Base-by-base conservation (phyloP, 2,329 filamentous ascomycete species). In the Tolypocladium tropicale region DNA sequence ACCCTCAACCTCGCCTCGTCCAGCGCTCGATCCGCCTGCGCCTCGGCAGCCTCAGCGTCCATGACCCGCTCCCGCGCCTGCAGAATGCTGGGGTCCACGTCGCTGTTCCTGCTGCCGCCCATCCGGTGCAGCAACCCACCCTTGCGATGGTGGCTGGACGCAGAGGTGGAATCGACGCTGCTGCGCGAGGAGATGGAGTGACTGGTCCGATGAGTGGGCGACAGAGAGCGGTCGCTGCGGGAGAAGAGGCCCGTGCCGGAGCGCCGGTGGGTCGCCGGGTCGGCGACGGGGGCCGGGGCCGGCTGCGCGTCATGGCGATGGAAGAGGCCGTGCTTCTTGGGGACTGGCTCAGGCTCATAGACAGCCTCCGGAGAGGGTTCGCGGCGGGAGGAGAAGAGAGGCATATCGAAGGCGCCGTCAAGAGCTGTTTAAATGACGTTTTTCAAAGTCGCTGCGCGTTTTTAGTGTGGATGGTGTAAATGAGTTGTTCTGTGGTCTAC, bases 1-100 rank as follows among this genome's bases (percentile, higher is more conserved):
- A 87, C 85, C 2, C 80, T 79, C 55, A 75, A 64, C 54, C 80
- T 75, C 0, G 85, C 84, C 10, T 80, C 76, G 11, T 78, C 74
- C 16, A 88, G 69, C 0, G 85, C 86, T 2, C 79, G 75, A 62
- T 88, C 85, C 0, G 85, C 86, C 21, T 88, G 83, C 7, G 74
- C 70, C 71, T 89, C 85, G 0, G 84, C 83, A 0, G 72, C 66
- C 71, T 89, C 85, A 32, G 86, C 86, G 50, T 72, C 70, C 61
- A 83, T 73, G 23, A 89, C 79, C 36, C 80, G 78, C 69, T 88
- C 80, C 4, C 81, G 75, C 0, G 85, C 85, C 25, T 78, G 74
- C 1, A 78, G 63, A 64, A 89, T 87, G 60, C 75, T 79, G 0
- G 83, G 81, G 68, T 89, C 85, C 59, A 84, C 76, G 50, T 78